Base-by-base conservation (phyloP, 2,329 filamentous ascomycete species). In the Calonectria leucothoes region DNA sequence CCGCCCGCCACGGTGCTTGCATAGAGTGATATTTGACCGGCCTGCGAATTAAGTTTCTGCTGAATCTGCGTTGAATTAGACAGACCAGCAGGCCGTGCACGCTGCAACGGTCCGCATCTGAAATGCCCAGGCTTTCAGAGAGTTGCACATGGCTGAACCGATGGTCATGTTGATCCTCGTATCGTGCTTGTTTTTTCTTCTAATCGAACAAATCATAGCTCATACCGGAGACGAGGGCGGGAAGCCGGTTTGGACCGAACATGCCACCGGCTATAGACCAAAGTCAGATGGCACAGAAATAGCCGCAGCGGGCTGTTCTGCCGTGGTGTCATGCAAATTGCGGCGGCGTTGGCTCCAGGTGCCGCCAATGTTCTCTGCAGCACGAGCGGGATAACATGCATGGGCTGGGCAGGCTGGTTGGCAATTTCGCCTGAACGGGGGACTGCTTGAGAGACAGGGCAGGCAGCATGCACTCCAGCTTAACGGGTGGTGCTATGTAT, bases 351-450 rank as follows among this genome's bases (percentile, higher is more conserved):
- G 55, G 55, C 55, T 61, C 55, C 35, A 61, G 51, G 51, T 31
- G 29, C 51, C 51, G 55, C 35, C 37, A 27, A 61, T 61, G 17
- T 25, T 27, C 35, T 27, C 23, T 27, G 23, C 35, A 51, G 64
- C 51, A 61, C 29, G 59, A 42, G 64, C 31, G 37, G 37, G 23
- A 64, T 35, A 45, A 23, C 55, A 61, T 61, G 55, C 55, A 61
- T 61, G 55, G 52, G 55, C 8, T 61, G 12, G 14, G 17, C 51
- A 55, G 31, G 35, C 42, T 42, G 31, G 35, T 33, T 42, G 70
- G 57, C 37, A 72, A 74, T 74, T 66, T 75, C 74, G 61, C 69
- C 70, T 66, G 67, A 14, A 69, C 65, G 55, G 37, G 25, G 45
- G 31, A 35, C 66, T 42, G 39, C 59, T 55, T 39, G 48, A 31